phyloP scores from a whole-genome alignment of 176 grass and related monocot genomes.

The Ananas comosus region DNA sequence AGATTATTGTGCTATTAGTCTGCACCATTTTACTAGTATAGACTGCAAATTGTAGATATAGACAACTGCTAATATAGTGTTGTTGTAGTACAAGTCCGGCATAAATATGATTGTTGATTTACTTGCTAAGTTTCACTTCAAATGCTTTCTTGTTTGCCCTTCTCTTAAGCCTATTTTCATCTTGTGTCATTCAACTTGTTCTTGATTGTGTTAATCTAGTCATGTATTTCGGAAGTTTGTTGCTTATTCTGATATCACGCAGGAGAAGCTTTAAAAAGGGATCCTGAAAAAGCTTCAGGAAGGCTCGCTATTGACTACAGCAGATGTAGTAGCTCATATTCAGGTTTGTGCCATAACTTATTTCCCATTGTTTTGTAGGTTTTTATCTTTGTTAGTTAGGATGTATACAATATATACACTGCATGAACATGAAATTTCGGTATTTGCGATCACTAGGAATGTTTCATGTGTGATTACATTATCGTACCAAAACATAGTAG shows the following conservation, averaged over 20 bases:
- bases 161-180: neutral
- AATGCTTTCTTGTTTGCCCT: neutral
- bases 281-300: constrained; percentile 74
- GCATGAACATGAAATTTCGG: neutral
- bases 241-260: constrained; percentile 12
- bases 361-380: neutral
- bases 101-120: too few relatives aligned
- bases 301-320: constrained; percentile 47
- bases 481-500: neutral
- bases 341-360: constrained; percentile 33
- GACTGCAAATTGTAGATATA: too few relatives aligned
- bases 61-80: too few relatives aligned
- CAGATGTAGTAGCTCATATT: constrained; percentile 77
- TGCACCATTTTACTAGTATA: too few relatives aligned
- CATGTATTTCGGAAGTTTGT: constrained; percentile 14
- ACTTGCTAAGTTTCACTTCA: too few relatives aligned
- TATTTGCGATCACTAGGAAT: neutral
- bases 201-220: constrained; percentile 1
- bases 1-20: too few relatives aligned
- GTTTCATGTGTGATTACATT: neutral
- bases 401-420: neutral
- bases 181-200: neutral
- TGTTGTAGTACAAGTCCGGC: too few relatives aligned
- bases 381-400: neutral
- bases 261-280: constrained; percentile 93